Evolutionary conservation across 148 eudicot species (phyloP).

Genomic region (Cornus controversa): DNA sequence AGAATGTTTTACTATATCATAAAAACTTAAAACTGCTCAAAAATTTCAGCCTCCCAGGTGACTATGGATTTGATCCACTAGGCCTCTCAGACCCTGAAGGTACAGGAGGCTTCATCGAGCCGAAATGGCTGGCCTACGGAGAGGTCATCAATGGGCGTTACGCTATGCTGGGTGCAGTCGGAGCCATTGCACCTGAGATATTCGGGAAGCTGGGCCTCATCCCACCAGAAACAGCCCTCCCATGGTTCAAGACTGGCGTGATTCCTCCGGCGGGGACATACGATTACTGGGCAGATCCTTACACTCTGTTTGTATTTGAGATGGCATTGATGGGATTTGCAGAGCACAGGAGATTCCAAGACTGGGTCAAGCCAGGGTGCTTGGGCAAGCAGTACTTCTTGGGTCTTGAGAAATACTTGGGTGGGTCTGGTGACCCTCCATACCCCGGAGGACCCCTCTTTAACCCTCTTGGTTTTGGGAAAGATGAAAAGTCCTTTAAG

Average conservation of each 20-base stretch:
- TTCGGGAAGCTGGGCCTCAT: constrained; percentile 83
- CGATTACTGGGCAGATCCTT: constrained; percentile 92
- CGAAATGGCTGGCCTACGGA: constrained; percentile 95
- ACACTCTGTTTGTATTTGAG: constrained; percentile 81
- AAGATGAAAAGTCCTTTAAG: constrained; percentile 93
- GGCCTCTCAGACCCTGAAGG: constrained; percentile 99
- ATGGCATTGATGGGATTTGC: constrained; percentile 98
- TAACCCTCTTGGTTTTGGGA: constrained; percentile 95
- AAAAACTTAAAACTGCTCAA: no score
- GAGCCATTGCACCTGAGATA: constrained; percentile 88
- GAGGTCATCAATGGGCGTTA: constrained; percentile 90
- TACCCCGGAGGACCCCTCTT: constrained; percentile 97
- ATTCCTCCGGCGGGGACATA: constrained; percentile 96
- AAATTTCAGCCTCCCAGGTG: constrained; percentile 82
- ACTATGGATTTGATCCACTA: constrained; percentile 93
- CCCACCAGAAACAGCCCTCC: constrained; percentile 88
- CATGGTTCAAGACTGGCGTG: constrained; percentile 97
- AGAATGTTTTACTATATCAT: no score
- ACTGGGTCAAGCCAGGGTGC: constrained; percentile 91
- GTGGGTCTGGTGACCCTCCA: constrained; percentile 88
- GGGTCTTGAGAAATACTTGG: constrained; percentile 72
- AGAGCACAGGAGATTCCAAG: constrained; percentile 91
- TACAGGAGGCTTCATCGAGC: constrained; percentile 98
- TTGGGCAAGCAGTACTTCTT: constrained; percentile 94
- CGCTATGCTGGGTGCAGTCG: constrained; percentile 93